Base-by-base conservation (phyloP, 306 rosid species). In the Hippophae rhamnoides region DNA sequence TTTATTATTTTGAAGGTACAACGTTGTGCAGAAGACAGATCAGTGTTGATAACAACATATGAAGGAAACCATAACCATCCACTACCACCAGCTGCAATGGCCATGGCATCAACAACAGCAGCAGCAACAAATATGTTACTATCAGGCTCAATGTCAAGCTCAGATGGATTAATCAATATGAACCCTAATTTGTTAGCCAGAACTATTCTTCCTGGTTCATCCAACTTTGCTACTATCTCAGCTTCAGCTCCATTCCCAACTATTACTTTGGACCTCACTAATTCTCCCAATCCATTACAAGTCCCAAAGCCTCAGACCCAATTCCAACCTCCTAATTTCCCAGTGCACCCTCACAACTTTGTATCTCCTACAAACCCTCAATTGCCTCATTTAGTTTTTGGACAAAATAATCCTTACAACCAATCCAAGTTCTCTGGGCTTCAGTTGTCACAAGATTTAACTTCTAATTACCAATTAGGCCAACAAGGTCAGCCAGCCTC, bases 61-160 rank as follows among this genome's bases (percentile, higher is more conserved):
- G 97, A 93, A 74, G 99, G 99, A 1, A 78, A 77, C 60, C 99
- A 93, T 12, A 93, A 86, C 74, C 99, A 93, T 65, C 99, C 99
- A 8, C 78, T 93, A 23, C 99, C 97, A 6, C 99, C 95, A 0
- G 88, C 99, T 2, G 99, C 99, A 1, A 80, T 88, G 95, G 95
- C 97, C n/a, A 93, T 93, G 99, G 97, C 95, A 8, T 84, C 94
- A 0, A 93, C 99, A 7, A 93, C 99, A 0, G 4, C 90, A 0
- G 97, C 99, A 9, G 99, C 99, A 0, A 97, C 95, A 0, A 86
- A 69, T 68, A 93, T 93, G 97, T 61, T 93, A 51, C 76, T 93
- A 0, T 84, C 97, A 3, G 99, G 99, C 42, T 83, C 97, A 27
- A 86, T 80, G 95, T 74, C 97, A 0, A 93, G 99, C 55, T 93